phyloP scores from a whole-genome alignment of 2,329 filamentous ascomycete genomes.

The Incumbomyces delicatus region DNA sequence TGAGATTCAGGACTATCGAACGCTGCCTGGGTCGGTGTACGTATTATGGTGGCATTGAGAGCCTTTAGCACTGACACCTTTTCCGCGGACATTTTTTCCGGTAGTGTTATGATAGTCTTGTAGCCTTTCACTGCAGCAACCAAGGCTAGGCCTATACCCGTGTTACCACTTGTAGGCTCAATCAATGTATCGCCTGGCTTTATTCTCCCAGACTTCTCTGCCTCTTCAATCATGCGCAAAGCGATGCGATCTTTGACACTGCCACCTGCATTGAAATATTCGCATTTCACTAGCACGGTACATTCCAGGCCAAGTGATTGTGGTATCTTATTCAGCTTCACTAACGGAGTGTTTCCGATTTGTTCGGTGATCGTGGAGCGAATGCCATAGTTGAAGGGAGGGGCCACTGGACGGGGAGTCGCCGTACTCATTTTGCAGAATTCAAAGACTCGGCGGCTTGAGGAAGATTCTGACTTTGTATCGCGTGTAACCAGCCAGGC shows the following conservation, averaged over 20 bases:
- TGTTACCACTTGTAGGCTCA: conserved; percentile 96
- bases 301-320: conserved; percentile 82
- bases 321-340: conserved; percentile 85
- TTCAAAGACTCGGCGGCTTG: not conserved
- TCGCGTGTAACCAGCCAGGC: too few relatives aligned
- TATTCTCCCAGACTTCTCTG: conserved; percentile 82
- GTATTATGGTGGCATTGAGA: conserved; percentile 91
- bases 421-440: not conserved
- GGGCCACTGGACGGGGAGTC: not conserved
- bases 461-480: too few relatives aligned
- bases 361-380: conserved; percentile 67
- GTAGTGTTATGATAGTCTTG: conserved; percentile 95
- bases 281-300: conserved; percentile 81
- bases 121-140: conserved; percentile 92
- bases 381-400: conserved; percentile 10
- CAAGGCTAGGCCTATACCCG: conserved; percentile 87
- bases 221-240: conserved; percentile 92
- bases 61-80: conserved; percentile 93
- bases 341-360: conserved; percentile 92
- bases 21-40: conserved; percentile 89
- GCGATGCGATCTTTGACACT: conserved; percentile 94
- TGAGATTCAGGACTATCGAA: conserved; percentile 93
- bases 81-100: conserved; percentile 98
- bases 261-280: conserved; percentile 88
- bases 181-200: conserved; percentile 96